Evolutionary conservation across 371 early-diverging fungal genomes (phyloP).

Genomic region (Mucor saturninus): DNA sequence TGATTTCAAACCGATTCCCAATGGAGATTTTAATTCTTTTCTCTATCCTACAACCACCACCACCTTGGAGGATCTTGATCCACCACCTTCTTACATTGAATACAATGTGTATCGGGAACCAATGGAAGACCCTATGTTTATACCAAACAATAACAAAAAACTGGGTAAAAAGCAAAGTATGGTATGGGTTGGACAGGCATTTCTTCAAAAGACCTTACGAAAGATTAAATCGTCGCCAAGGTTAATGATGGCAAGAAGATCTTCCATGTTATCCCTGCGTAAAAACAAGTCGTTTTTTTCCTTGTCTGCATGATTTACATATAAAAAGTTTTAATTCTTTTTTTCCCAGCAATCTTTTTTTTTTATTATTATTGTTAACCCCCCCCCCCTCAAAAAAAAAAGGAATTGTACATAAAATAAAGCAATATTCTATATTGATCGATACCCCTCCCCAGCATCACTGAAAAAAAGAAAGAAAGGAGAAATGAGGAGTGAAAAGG

Average conservation of each 20-base stretch:
- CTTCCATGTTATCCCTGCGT: conserved; percentile 22
- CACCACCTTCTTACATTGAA: conserved; percentile 13
- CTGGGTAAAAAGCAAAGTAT: too few relatives aligned
- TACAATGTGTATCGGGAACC: neutral
- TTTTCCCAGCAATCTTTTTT: conserved; percentile 6
- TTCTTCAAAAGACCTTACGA: conserved; percentile 7
- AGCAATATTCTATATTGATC: neutral
- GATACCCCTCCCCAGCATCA: too few relatives aligned
- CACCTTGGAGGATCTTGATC: neutral
- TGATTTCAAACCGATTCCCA: conserved; percentile 17
- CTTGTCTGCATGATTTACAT: conserved; percentile 5
- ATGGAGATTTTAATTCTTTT: conserved; percentile 2
- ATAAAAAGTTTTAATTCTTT: neutral
- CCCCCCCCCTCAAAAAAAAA: too few relatives aligned
- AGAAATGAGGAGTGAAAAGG: too few relatives aligned
- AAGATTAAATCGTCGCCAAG: conserved; percentile 21
- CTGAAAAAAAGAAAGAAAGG: too few relatives aligned
- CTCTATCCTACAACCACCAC: neutral
- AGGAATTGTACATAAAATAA: conserved; percentile 5
- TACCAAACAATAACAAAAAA: neutral
- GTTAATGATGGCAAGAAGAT: conserved; percentile 14
- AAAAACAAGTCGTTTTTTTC: conserved; percentile 15
- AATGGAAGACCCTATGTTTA: too few relatives aligned
- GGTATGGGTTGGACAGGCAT: neutral
- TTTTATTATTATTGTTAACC: too few relatives aligned